Evolutionary conservation across 2,329 filamentous ascomycete species (phyloP).

Genomic region (Curvularia sp.): DNA sequence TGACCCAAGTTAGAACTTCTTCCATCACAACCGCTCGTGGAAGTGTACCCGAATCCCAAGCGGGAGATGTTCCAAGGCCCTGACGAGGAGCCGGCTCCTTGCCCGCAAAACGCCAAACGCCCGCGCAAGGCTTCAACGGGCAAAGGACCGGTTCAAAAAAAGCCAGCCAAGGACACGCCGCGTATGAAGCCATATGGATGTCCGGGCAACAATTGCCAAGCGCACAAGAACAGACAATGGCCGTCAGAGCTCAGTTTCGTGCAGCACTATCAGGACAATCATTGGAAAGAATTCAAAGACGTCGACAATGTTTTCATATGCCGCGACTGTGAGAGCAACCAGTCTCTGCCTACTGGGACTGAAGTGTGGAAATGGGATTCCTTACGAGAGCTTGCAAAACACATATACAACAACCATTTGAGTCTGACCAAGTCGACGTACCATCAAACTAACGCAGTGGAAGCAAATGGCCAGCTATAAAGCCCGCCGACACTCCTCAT

Average conservation of each 20-base stretch:
- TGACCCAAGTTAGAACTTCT: not conserved
- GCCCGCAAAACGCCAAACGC: not conserved
- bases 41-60: not conserved
- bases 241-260: not conserved
- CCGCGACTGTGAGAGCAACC: not conserved
- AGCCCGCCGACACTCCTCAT: not conserved
- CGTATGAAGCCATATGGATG: not conserved
- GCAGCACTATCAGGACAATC: not conserved
- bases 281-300: not conserved
- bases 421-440: not conserved
- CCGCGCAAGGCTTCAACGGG: not conserved
- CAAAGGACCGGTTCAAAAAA: not conserved
- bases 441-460: not conserved
- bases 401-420: not conserved
- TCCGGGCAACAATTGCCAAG: not conserved
- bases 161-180: not conserved
- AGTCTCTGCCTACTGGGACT: not conserved
- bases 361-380: not conserved
- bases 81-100: not conserved
- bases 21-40: too few relatives aligned
- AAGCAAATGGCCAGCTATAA: not conserved
- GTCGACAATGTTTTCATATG: not conserved
- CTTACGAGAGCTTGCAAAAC: not conserved
- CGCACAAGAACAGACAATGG: not conserved
- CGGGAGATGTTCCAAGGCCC: not conserved